Evolutionary conservation across 2,329 filamentous ascomycete genomes (phyloP).

Genomic region (Emergomyces africanus): DNA sequence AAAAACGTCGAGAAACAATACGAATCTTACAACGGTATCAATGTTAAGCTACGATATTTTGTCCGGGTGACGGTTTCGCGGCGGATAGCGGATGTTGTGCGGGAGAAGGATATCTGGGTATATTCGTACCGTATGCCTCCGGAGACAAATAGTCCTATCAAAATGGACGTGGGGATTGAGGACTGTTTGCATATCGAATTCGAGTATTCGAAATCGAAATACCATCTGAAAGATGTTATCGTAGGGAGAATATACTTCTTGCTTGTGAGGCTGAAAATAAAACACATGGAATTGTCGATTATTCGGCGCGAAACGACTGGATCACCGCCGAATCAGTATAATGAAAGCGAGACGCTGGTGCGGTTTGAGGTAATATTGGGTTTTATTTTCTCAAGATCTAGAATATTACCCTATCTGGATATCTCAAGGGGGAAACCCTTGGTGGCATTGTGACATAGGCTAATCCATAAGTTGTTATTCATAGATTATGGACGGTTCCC

Average conservation of each 20-base stretch:
- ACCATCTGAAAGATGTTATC: conserved; percentile 98
- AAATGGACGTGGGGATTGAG: conserved; percentile 99
- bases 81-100: conserved; percentile 93
- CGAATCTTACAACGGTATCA: conserved; percentile 99
- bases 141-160: conserved; percentile 96
- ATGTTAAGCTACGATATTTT: conserved; percentile 98
- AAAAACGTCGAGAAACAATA: conserved; percentile 99
- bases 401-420: conserved; percentile 6
- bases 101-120: conserved; percentile 99
- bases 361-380: conserved; percentile 64
- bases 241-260: conserved; percentile 98
- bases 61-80: conserved; percentile 91
- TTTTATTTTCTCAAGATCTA: not conserved
- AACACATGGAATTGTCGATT: conserved; percentile 98
- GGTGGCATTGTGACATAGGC: not conserved
- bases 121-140: conserved; percentile 97
- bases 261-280: conserved; percentile 94
- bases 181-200: conserved; percentile 99
- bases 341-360: conserved; percentile 96
- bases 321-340: conserved; percentile 95
- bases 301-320: conserved; percentile 95
- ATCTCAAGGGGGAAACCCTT: not conserved
- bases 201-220: conserved; percentile 98
- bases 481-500: conserved; percentile 99
- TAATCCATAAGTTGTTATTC: not conserved